Conservation (phyloP, 2,329 filamentous ascomycete genomes). For the Fusarium illudens region DNA sequence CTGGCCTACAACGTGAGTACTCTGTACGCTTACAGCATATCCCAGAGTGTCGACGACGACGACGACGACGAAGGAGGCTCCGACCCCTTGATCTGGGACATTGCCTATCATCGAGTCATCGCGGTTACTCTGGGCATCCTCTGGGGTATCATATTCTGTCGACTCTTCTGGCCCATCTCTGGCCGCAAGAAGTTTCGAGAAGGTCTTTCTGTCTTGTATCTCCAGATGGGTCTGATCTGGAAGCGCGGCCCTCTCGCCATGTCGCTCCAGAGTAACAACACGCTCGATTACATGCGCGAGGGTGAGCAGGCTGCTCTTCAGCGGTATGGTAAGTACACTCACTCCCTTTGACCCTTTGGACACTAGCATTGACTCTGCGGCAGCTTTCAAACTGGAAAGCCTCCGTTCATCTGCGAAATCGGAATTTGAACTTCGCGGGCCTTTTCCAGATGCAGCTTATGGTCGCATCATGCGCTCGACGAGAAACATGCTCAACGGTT, state of each 20-base stretch:
- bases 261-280: constrained; percentile 67
- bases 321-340: constrained; percentile 64
- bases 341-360: too few relatives aligned
- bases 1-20: constrained; percentile 96
- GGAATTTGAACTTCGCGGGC: constrained; percentile 88
- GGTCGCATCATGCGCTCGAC: constrained; percentile 80
- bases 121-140: constrained; percentile 87
- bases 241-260: constrained; percentile 87
- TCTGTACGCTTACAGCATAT: constrained; percentile 91
- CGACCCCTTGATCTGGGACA: constrained; percentile 85
- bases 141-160: constrained; percentile 91
- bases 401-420: constrained; percentile 77
- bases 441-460: constrained; percentile 81
- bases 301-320: constrained; percentile 88
- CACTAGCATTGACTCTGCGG: neutral
- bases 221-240: constrained; percentile 96
- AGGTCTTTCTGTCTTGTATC: constrained; percentile 87
- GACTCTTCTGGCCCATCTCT: constrained; percentile 92
- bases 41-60: constrained; percentile 79
- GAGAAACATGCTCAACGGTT: constrained; percentile 86
- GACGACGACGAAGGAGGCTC: constrained; percentile 89
- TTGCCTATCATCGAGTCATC: constrained; percentile 85
- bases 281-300: constrained; percentile 81
- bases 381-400: constrained; percentile 74
- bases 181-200: constrained; percentile 88